Percentiles rank a stretch among this genome's conserved stretches.
phyloP scores from a whole-genome alignment of 371 early-diverging fungal species.

The Apophysomyces elegans region DNA sequence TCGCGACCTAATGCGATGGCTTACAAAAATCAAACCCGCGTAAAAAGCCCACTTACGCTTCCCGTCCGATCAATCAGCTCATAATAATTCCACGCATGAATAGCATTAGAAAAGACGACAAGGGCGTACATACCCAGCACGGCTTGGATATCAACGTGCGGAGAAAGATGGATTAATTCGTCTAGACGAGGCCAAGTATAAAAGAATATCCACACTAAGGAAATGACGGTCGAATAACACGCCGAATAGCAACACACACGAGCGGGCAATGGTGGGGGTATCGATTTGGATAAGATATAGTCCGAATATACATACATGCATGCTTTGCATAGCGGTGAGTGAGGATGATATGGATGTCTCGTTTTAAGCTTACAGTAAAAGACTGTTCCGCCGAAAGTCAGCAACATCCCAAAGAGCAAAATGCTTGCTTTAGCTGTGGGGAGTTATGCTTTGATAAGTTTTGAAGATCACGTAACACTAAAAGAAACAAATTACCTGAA shows the following conservation, averaged over 20 bases:
- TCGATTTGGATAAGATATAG: slow-evolving; percentile 52
- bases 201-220: slow-evolving; percentile 45
- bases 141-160: slow-evolving; percentile 13
- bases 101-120: slow-evolving; percentile 36
- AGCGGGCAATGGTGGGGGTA: slow-evolving; percentile 49
- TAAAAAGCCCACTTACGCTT: slow-evolving; percentile 39
- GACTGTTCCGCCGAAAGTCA: slow-evolving; percentile 62
- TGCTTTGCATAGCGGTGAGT: slow-evolving; percentile 21
- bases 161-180: slow-evolving; percentile 38
- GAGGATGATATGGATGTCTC: no score
- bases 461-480: slow-evolving; percentile 16
- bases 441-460: slow-evolving; percentile 8
- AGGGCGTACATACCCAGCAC: slow-evolving; percentile 38
- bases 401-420: slow-evolving; percentile 53
- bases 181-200: slow-evolving; percentile 56
- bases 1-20: slow-evolving; percentile 53
- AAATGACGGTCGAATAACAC: slow-evolving; percentile 48
- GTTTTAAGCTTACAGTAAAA: slow-evolving; percentile 50
- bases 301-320: slow-evolving; percentile 61
- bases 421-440: not conserved
- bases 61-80: slow-evolving; percentile 56
- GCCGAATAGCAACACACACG: slow-evolving; percentile 60
- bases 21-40: not conserved
- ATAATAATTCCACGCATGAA: slow-evolving; percentile 58
- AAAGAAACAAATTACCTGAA: slow-evolving; percentile 12